These are phyloP conservation scores for Aphanomyces invadans DNA, from an alignment of 352 stramenopile genomes.

Conservation along the genomic window DNA sequence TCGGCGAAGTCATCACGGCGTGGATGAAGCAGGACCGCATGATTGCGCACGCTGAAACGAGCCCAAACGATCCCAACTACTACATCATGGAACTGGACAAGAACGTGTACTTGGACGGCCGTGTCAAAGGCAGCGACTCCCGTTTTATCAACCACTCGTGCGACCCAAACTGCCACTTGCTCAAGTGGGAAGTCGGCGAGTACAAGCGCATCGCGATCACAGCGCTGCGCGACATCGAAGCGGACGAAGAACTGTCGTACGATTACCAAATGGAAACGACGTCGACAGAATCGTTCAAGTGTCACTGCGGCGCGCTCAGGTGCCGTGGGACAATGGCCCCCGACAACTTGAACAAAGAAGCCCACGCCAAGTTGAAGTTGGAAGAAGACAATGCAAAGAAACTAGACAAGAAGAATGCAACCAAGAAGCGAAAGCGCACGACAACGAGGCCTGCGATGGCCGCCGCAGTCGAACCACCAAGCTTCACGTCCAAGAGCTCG, in stretches of 20 bases:
- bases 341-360: constrained; percentile 49
- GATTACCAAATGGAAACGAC: constrained; percentile 93
- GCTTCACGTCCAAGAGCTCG: too few relatives aligned
- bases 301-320: constrained; percentile 68
- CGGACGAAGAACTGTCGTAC: constrained; percentile 89
- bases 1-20: constrained; percentile 93
- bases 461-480: not conserved
- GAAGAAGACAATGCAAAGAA: constrained; percentile 41
- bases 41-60: constrained; percentile 67
- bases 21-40: constrained; percentile 85
- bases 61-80: constrained; percentile 93
- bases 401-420: constrained; percentile 54
- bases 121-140: constrained; percentile 88
- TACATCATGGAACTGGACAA: constrained; percentile 92
- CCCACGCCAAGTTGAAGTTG: constrained; percentile 21
- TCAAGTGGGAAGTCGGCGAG: constrained; percentile 93
- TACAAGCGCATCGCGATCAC: constrained; percentile 91
- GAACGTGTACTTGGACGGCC: constrained; percentile 92
- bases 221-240: constrained; percentile 79
- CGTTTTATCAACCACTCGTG: constrained; percentile 98
- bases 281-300: constrained; percentile 80
- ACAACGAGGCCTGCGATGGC: not conserved
- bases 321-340: constrained; percentile 84
- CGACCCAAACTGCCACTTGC: constrained; percentile 91
- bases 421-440: constrained; percentile 8